Conservation (phyloP, 345 rosid genomes). For the Limnanthes douglasii region DNA sequence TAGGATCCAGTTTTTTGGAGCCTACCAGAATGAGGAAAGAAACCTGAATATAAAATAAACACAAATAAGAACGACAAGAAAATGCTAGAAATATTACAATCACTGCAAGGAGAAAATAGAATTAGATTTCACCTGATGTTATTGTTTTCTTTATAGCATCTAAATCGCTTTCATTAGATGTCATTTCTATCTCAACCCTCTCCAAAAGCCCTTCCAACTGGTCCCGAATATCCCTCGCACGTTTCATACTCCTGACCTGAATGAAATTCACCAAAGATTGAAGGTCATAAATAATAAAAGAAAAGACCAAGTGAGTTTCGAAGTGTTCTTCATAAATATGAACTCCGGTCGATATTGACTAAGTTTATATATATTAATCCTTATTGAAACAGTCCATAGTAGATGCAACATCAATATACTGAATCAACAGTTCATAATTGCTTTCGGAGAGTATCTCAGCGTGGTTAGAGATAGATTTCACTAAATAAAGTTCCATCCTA, state of each 20-base stretch:
- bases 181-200: slow-evolving; percentile 85
- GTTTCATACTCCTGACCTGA: slow-evolving; percentile 97
- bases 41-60: slow-evolving; percentile 29
- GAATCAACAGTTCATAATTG: no score
- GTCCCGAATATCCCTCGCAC: slow-evolving; percentile 90
- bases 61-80: slow-evolving; percentile 7
- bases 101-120: background rate
- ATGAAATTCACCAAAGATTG: slow-evolving; percentile 9
- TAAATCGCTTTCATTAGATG: slow-evolving; percentile 45
- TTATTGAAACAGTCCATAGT: no score
- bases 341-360: no score
- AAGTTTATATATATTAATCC: no score
- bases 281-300: background rate
- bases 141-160: slow-evolving; percentile 71
- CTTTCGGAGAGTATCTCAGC: no score
- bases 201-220: slow-evolving; percentile 93
- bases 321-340: no score
- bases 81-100: background rate
- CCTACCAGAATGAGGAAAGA: slow-evolving; percentile 79
- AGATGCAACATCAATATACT: no score
- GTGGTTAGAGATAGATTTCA: no score
- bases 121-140: slow-evolving; percentile 43
- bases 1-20: slow-evolving; percentile 90
- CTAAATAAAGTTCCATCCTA: no score
- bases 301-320: no score